A percentile compares a stretch with the other conserved stretches of the same genome.
Conservation (phyloP, 2,329 filamentous ascomycete species). For the Colletotrichum endophyticum region DNA sequence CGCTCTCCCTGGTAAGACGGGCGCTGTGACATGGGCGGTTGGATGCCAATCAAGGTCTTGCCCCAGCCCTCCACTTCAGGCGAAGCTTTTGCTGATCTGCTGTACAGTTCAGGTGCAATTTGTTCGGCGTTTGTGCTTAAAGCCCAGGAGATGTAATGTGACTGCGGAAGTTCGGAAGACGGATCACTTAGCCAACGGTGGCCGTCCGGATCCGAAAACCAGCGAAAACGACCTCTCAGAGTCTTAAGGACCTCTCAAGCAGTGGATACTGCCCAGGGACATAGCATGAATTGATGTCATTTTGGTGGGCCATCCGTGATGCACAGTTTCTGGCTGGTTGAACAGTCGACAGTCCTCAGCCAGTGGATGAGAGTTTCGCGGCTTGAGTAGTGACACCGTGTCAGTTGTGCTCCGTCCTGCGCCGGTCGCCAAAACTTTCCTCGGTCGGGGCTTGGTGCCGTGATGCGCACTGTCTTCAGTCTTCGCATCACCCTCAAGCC, state of each 20-base stretch:
- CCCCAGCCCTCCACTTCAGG: slow-evolving; percentile 6
- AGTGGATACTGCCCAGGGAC: background rate
- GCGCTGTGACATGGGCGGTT: background rate
- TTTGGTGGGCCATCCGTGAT: background rate
- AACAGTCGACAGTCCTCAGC: background rate
- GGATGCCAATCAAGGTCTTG: background rate
- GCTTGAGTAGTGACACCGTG: background rate
- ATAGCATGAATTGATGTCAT: background rate
- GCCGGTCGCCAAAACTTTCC: background rate
- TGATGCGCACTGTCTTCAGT: background rate
- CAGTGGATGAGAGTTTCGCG: background rate
- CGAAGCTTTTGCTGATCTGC: slow-evolving; percentile 16
- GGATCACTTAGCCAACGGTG: background rate
- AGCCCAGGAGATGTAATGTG: background rate
- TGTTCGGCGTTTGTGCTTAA: background rate
- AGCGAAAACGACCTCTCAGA: background rate
- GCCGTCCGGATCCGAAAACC: background rate
- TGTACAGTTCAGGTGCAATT: background rate
- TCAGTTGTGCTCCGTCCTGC: background rate
- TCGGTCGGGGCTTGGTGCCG: background rate
- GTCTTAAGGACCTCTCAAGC: no score
- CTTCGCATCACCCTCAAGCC: background rate
- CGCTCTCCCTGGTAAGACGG: background rate
- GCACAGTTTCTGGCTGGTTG: background rate
- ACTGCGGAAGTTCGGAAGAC: background rate